Percentiles rank a stretch among this genome's conserved stretches.
These are phyloP conservation scores for Colletotrichum sublineola DNA, from an alignment of 2,329 filamentous ascomycete species.

Conservation along the genomic window DNA sequence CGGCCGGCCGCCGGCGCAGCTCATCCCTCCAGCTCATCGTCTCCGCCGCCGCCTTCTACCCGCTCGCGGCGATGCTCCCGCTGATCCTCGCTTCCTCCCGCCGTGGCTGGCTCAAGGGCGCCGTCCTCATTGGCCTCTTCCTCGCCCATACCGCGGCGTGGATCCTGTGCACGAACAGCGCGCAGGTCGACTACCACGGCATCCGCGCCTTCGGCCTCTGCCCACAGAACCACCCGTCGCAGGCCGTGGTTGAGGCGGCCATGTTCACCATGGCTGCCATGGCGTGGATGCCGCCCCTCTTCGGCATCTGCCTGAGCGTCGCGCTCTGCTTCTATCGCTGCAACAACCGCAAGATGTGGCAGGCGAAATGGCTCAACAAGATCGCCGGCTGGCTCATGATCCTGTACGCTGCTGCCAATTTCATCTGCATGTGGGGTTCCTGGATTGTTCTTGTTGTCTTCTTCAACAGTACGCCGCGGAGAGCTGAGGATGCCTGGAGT, in stretches of 20 bases:
- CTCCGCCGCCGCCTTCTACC: constrained; percentile 26
- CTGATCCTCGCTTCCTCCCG: constrained; percentile 19
- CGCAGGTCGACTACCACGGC: constrained; percentile 19
- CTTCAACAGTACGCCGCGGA: constrained; percentile 5
- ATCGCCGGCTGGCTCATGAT: constrained; percentile 4
- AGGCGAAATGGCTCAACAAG: constrained; percentile 23
- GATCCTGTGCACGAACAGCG: constrained; percentile 27
- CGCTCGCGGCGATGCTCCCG: constrained; percentile 30
- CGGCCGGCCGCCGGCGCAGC: not conserved
- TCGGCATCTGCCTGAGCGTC: constrained; percentile 32
- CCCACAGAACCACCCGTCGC: constrained; percentile 10
- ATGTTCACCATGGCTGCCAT: constrained; percentile 39
- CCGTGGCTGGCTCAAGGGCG: constrained; percentile 20
- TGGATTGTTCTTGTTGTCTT: constrained; percentile 23
- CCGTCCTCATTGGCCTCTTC: constrained; percentile 15
- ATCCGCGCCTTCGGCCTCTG: not conserved
- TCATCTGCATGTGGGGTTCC: constrained; percentile 37
- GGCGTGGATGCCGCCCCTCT: constrained; percentile 40
- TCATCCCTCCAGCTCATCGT: constrained; percentile 27
- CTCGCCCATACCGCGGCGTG: constrained; percentile 24
- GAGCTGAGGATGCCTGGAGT: constrained; percentile 16
- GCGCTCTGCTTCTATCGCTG: constrained; percentile 38
- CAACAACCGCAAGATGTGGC: constrained; percentile 37
- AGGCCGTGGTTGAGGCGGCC: constrained; percentile 13
- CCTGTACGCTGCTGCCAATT: constrained; percentile 28